These are phyloP conservation scores for Halophytophthora batemanensis DNA, from an alignment of 352 stramenopile species.

Conservation along the genomic window DNA sequence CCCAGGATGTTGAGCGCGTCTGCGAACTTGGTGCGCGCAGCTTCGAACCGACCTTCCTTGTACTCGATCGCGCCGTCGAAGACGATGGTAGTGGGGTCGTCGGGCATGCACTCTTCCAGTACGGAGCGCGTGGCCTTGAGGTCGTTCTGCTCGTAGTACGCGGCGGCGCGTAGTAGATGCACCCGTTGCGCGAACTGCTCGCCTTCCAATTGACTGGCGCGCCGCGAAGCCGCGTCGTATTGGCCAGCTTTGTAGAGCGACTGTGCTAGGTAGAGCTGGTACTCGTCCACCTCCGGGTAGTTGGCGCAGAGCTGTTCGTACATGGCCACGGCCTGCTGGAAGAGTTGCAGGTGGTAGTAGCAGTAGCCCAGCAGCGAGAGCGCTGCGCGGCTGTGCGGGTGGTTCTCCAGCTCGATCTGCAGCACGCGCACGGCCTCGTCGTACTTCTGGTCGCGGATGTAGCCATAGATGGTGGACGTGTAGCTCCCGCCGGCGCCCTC, in stretches of 20 bases:
- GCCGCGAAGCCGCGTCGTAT: slow-evolving; percentile 76
- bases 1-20: slow-evolving; percentile 92
- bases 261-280: slow-evolving; percentile 95
- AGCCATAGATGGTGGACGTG: slow-evolving; percentile 93
- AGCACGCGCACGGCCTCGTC: slow-evolving; percentile 91
- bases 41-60: slow-evolving; percentile 88
- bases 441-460: slow-evolving; percentile 94
- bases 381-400: slow-evolving; percentile 89
- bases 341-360: slow-evolving; percentile 96
- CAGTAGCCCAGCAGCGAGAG: slow-evolving; percentile 97
- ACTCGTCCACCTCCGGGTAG: slow-evolving; percentile 94
- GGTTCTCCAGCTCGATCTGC: slow-evolving; percentile 91
- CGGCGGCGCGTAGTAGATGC: slow-evolving; percentile 82
- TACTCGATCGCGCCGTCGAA: slow-evolving; percentile 84
- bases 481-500: slow-evolving; percentile 76
- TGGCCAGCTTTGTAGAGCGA: slow-evolving; percentile 91
- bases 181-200: slow-evolving; percentile 87
- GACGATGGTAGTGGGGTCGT: slow-evolving; percentile 91
- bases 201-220: slow-evolving; percentile 78
- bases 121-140: slow-evolving; percentile 88
- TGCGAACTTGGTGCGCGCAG: slow-evolving; percentile 88
- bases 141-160: slow-evolving; percentile 97
- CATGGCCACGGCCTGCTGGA: slow-evolving; percentile 85
- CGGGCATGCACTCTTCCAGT: slow-evolving; percentile 89
- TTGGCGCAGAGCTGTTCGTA: slow-evolving; percentile 94